Conservation (phyloP, 768 basidiomycete genomes). For the Mycena crocata region DNA sequence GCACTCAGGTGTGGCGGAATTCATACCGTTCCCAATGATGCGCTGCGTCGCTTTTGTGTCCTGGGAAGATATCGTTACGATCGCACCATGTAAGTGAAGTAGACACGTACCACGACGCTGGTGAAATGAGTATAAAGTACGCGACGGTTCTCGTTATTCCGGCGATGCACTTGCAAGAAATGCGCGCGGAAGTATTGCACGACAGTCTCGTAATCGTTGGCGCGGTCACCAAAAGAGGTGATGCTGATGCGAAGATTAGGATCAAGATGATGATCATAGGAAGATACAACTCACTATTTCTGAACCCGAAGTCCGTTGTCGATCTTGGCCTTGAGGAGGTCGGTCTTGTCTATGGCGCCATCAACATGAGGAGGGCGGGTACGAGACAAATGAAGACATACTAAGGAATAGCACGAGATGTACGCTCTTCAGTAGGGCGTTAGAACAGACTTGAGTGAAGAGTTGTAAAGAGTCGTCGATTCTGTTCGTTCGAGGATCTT, state of each 20-base stretch:
- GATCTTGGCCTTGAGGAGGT: slow-evolving; percentile 79
- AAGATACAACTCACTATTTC: slow-evolving; percentile 72
- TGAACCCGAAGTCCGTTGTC: slow-evolving; percentile 76
- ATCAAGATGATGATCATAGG: slow-evolving; percentile 25
- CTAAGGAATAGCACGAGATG: slow-evolving; percentile 70
- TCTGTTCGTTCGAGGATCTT: slow-evolving; percentile 86
- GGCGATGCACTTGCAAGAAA: slow-evolving; percentile 84
- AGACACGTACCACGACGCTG: slow-evolving; percentile 73
- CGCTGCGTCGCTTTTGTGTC: slow-evolving; percentile 87
- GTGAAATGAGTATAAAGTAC: slow-evolving; percentile 88
- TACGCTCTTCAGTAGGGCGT: slow-evolving; percentile 79
- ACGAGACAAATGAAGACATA: slow-evolving; percentile 44
- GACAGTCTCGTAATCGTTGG: slow-evolving; percentile 86
- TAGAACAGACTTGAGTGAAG: slow-evolving; percentile 88
- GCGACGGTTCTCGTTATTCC: slow-evolving; percentile 82
- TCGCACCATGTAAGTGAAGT: slow-evolving; percentile 1
- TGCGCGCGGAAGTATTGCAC: slow-evolving; percentile 90
- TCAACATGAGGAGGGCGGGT: slow-evolving; percentile 7
- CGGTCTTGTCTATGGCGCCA: slow-evolving; percentile 72
- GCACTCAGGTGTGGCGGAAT: slow-evolving; percentile 2
- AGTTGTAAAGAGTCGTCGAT: slow-evolving; percentile 92
- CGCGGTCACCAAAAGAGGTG: slow-evolving; percentile 81
- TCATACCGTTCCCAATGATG: slow-evolving; percentile 82
- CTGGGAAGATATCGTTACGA: slow-evolving; percentile 47
- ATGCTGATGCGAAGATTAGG: slow-evolving; percentile 59